Evolutionary conservation across 2,329 filamentous ascomycete species (phyloP), one percentile per base, ranked within the genome.

Genomic region (Hypoxylon sp.): DNA sequence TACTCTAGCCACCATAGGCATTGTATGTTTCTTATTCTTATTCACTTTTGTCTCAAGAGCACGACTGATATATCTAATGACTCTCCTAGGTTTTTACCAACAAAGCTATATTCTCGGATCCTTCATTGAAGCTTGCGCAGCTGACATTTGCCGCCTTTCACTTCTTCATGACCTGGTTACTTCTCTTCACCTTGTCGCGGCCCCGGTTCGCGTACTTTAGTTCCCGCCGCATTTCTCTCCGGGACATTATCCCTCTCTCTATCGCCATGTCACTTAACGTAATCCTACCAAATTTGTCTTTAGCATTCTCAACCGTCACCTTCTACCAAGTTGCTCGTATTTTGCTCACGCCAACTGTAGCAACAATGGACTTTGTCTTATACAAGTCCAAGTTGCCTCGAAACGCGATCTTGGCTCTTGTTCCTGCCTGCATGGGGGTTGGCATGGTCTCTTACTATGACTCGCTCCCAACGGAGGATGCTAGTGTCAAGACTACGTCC

Each of bases 301-400:
- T 92, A 47, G 89, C 90, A 31, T 91, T 88, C 77, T 91, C 89
- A 22, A 87, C 86, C 55, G 87, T 92, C 46, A 90, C 89, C 46
- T 92, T 92, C 77, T 92, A 92, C 78, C 90, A 92, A 77, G 86
- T 92, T 53, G 89, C 88, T 3, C 86, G 90, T 24, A 90, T 92
- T 65, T 82, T 92, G 11, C 83, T 92, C 29, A 92, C 90, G 0
- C 90, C 90, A 2, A 85, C 83, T 47, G 89, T 91, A 19, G 90
- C 89, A 3, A 77, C 87, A 14, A 87, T 92, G 83, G 91, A 92
- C 78, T 90, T 83, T 72, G 76, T 89, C 22, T 81, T 92, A 33
- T 90, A 91, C 79, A 79, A 82, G 68, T 81, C 85, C 26, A 86
- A 82, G 0, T 83, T 92, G 10, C 88, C 90, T 5, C 78, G 78